Evolutionary conservation across 2,329 filamentous ascomycete species (phyloP).

Genomic region (Calycina marina): DNA sequence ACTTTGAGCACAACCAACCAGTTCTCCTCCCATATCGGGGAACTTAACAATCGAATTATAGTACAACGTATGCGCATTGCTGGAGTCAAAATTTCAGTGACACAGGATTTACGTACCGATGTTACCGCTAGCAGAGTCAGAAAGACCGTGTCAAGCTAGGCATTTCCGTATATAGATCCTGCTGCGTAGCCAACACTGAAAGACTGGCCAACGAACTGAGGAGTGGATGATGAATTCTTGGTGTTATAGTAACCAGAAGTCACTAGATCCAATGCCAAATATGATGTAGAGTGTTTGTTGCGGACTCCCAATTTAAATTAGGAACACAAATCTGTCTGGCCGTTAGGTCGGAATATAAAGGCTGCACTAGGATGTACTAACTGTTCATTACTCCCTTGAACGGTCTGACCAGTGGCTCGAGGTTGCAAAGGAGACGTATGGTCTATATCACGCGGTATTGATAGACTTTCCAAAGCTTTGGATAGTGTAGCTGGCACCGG

Average conservation of each 20-base stretch:
- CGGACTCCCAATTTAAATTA: constrained; percentile 12
- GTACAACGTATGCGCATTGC: too few species aligned
- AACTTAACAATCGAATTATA: too few species aligned
- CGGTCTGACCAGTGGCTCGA: constrained; percentile 8
- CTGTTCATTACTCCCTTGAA: constrained; percentile 8
- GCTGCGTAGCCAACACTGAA: constrained; percentile 7
- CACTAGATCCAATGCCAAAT: constrained; percentile 15
- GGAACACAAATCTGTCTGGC: constrained; percentile 10
- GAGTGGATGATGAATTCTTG: constrained; percentile 3
- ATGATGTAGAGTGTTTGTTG: constrained; percentile 12
- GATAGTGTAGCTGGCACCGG: constrained; percentile 9
- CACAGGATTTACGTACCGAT: too few species aligned
- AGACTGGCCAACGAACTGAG: constrained; percentile 8
- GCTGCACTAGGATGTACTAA: constrained; percentile 6
- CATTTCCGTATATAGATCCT: constrained; percentile 4
- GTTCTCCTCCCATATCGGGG: constrained; percentile 8
- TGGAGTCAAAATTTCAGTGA: too few species aligned
- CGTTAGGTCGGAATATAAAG: not conserved
- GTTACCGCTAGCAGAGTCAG: constrained; percentile 3
- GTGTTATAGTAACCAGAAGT: constrained; percentile 17
- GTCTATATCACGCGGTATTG: not conserved
- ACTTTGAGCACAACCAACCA: constrained; percentile 9
- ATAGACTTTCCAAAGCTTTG: constrained; percentile 3
- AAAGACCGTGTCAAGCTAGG: constrained; percentile 9
- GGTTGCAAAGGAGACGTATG: not conserved